Evolutionary conservation across 1,139 yeast species (phyloP).

Genomic region (Scheffersomyces titani): DNA sequence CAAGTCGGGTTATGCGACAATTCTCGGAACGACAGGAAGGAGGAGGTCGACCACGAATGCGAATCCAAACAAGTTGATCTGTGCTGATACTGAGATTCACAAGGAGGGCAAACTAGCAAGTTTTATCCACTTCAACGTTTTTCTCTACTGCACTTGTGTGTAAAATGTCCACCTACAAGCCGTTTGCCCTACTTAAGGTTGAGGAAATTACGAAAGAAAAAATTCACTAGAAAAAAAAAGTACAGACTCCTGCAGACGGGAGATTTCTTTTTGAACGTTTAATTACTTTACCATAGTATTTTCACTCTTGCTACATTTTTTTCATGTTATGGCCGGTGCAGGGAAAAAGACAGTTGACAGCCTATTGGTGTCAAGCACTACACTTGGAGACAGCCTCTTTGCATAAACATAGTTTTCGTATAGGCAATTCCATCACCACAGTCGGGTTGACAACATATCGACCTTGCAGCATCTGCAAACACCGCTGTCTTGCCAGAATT

Average conservation of each 20-base stretch:
- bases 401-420: not conserved
- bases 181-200: not conserved
- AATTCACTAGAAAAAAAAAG: not conserved
- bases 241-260: not conserved
- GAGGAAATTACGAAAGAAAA: not conserved
- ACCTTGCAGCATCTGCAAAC: not conserved
- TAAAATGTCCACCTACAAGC: not conserved
- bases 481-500: not conserved
- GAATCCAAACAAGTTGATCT: not conserved
- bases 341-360: not conserved
- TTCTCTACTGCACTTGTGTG: not conserved
- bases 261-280: not conserved
- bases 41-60: not conserved
- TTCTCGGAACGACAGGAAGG: not conserved
- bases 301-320: too few species aligned
- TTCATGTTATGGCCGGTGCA: not conserved
- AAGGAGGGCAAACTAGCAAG: not conserved
- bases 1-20: not conserved
- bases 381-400: not conserved
- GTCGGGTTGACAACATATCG: not conserved
- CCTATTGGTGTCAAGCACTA: not conserved
- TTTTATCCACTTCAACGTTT: not conserved
- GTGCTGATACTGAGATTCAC: not conserved
- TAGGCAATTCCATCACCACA: not conserved
- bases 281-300: not conserved